Evolutionary conservation across 768 basidiomycete genomes (phyloP).

Genomic region (Mycena capillaripes): DNA sequence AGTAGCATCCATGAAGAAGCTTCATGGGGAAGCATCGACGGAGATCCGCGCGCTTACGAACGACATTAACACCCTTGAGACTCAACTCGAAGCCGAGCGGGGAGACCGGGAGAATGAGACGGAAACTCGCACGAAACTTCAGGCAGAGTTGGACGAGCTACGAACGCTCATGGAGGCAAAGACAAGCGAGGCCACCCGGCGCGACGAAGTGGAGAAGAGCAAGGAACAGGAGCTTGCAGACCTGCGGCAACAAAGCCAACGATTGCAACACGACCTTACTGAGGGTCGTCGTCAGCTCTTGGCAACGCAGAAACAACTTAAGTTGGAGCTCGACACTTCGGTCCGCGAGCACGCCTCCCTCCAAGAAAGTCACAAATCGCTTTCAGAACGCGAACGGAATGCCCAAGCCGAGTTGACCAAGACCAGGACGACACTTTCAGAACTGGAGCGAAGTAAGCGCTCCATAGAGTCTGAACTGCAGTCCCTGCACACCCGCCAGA

Average conservation of each 20-base stretch:
- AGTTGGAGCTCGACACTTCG: slow-evolving; percentile 79
- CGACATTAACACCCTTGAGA: slow-evolving; percentile 74
- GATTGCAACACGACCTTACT: slow-evolving; percentile 76
- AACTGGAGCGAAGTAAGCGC: slow-evolving; percentile 79
- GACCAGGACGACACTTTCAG: slow-evolving; percentile 62
- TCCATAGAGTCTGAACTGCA: slow-evolving; percentile 80
- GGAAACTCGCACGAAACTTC: slow-evolving; percentile 70
- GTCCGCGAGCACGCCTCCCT: slow-evolving; percentile 72
- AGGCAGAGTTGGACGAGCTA: slow-evolving; percentile 89
- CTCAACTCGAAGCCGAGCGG: slow-evolving; percentile 73
- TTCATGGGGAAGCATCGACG: slow-evolving; percentile 67
- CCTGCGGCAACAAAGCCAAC: slow-evolving; percentile 73
- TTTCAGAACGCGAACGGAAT: slow-evolving; percentile 72
- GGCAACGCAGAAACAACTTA: slow-evolving; percentile 80
- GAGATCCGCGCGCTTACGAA: slow-evolving; percentile 79
- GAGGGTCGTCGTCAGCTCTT: slow-evolving; percentile 72
- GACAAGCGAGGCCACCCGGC: slow-evolving; percentile 86
- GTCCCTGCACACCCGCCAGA: slow-evolving; percentile 75
- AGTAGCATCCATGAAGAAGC: slow-evolving; percentile 65
- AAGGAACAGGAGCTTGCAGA: slow-evolving; percentile 87
- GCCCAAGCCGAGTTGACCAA: slow-evolving; percentile 65
- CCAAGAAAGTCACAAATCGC: slow-evolving; percentile 70
- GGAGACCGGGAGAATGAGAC: slow-evolving; percentile 63
- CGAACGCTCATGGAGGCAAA: slow-evolving; percentile 89
- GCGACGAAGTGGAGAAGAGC: slow-evolving; percentile 87